Conservation (phyloP, 805 yeast species). For the Barnettozyma populi region DNA sequence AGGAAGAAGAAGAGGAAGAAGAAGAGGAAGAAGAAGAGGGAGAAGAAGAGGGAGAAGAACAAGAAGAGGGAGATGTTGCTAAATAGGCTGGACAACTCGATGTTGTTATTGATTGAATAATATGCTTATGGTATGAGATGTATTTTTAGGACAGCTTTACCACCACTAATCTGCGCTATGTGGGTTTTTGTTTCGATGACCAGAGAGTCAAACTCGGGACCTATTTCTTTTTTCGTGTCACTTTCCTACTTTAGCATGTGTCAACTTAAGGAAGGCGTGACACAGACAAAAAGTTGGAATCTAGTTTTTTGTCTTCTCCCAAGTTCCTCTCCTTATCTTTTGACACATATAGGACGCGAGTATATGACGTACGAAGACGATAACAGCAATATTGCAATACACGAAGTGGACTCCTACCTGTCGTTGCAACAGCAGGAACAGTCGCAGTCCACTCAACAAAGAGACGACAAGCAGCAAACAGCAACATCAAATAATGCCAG, state of each 20-base stretch:
- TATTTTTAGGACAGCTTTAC: background rate
- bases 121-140: background rate
- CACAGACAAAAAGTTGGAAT: background rate
- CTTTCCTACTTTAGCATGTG: constrained; percentile 1
- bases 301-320: background rate
- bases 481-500: background rate
- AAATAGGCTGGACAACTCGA: background rate
- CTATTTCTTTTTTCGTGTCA: background rate
- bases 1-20: constrained; percentile 34
- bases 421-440: constrained; percentile 1
- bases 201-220: no score
- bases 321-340: no score
- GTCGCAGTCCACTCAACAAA: background rate
- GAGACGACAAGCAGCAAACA: background rate
- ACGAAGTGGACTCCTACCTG: constrained; percentile 5
- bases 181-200: background rate
- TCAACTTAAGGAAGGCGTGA: background rate
- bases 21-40: constrained; percentile 23
- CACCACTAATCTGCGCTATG: no score
- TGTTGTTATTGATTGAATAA: background rate
- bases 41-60: constrained; percentile 10
- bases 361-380: background rate
- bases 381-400: background rate
- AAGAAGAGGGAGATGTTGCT: constrained; percentile 6
- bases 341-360: background rate